phyloP scores from a whole-genome alignment of 176 grass and related monocot species.

The Triticum urartu region DNA sequence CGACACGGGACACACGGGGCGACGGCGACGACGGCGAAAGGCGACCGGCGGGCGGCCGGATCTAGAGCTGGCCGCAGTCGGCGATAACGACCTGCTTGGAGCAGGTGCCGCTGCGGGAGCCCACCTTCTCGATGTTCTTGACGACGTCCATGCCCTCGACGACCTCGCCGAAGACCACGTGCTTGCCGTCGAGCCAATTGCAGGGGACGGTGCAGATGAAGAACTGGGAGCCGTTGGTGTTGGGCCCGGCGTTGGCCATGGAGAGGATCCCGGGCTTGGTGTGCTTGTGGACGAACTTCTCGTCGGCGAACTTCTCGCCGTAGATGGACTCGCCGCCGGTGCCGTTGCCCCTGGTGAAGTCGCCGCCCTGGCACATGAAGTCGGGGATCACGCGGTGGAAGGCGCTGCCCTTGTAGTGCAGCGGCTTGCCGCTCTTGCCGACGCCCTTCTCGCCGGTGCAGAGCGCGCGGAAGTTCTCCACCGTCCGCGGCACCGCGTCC shows the following conservation, averaged over 20 bases:
- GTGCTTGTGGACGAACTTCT: constrained; percentile 67
- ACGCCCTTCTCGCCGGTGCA: constrained; percentile 76
- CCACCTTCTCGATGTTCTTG: constrained; percentile 45
- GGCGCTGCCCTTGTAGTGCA: constrained; percentile 56
- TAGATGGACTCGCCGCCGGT: constrained; percentile 82
- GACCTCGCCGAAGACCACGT: constrained; percentile 68
- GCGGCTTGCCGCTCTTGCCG: constrained; percentile 44
- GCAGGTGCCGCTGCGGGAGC: constrained; percentile 29
- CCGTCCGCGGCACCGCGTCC: constrained; percentile 29
- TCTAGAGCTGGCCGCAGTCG: constrained; percentile 69
- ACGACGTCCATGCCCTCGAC: constrained; percentile 56
- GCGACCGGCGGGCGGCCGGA: neutral
- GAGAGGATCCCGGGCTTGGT: constrained; percentile 37
- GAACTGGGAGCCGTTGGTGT: constrained; percentile 87
- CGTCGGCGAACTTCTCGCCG: constrained; percentile 72
- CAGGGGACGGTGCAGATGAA: constrained; percentile 65
- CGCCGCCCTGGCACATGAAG: constrained; percentile 90
- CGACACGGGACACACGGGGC: neutral
- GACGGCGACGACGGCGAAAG: neutral
- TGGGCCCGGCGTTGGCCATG: constrained; percentile 71
- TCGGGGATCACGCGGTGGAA: constrained; percentile 83
- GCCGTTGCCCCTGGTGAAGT: constrained; percentile 74
- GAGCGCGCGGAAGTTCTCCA: constrained; percentile 79
- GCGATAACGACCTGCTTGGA: constrained; percentile 46
- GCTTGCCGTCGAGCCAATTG: constrained; percentile 67